A percentile compares a stretch with the other conserved stretches of the same genome.
phyloP scores from a whole-genome alignment of 1,284 basidiomycete genomes.

The Melampsora larici-populina region DNA sequence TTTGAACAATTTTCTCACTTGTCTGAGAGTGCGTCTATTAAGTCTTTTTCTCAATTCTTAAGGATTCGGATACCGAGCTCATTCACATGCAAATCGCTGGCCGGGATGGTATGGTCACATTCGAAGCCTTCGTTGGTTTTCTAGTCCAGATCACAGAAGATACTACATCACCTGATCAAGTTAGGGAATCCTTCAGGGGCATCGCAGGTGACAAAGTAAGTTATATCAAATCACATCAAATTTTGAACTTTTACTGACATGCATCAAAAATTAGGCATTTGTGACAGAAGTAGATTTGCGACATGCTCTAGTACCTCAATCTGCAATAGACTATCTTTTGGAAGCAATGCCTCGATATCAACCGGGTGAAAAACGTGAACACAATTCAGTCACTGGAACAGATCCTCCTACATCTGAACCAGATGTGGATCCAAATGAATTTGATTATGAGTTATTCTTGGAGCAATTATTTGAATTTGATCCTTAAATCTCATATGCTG shows the following conservation, averaged over 20 bases:
- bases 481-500: neutral
- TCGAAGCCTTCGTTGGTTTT: slow-evolving; percentile 91
- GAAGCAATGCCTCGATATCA: slow-evolving; percentile 64
- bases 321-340: slow-evolving; percentile 76
- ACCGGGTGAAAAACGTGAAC: neutral
- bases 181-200: slow-evolving; percentile 87
- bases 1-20: slow-evolving; percentile 12
- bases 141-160: slow-evolving; percentile 94
- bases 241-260: slow-evolving; percentile 4
- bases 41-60: slow-evolving; percentile 1
- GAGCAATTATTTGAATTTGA: slow-evolving; percentile 40
- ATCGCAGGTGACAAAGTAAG: slow-evolving; percentile 83
- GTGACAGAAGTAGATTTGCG: slow-evolving; percentile 90
- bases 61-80: slow-evolving; percentile 81
- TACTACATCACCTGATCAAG: slow-evolving; percentile 84
- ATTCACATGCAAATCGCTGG: slow-evolving; percentile 79
- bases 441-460: slow-evolving; percentile 42
- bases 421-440: neutral
- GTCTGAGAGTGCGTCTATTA: slow-evolving; percentile 37
- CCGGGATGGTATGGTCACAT: slow-evolving; percentile 83
- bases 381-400: neutral
- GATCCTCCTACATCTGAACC: neutral
- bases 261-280: slow-evolving; percentile 64
- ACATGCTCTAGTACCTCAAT: slow-evolving; percentile 74
- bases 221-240: slow-evolving; percentile 38